These are phyloP conservation scores for Phialemonium atrogriseum DNA, from an alignment of 2,329 filamentous ascomycete genomes.

Conservation along the genomic window DNA sequence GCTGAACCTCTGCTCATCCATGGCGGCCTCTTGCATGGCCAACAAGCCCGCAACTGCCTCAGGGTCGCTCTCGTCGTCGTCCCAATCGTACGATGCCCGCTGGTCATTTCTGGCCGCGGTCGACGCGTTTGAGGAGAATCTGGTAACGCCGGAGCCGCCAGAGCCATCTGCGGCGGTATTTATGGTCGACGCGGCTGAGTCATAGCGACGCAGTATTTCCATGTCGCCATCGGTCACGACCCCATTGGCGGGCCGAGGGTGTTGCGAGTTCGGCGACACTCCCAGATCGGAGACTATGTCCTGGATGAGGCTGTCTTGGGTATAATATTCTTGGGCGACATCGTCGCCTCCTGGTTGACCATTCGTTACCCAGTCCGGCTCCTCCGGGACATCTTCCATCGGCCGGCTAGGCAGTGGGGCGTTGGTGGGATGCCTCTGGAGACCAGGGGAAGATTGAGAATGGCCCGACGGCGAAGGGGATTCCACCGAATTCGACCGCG, in stretches of 20 bases:
- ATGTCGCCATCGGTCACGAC: constrained; percentile 37
- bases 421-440: constrained; percentile 51
- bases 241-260: constrained; percentile 36
- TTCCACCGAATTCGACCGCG: constrained; percentile 40
- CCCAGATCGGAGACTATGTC: constrained; percentile 49
- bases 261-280: constrained; percentile 26
- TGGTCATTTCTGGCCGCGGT: constrained; percentile 28
- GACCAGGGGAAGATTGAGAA: constrained; percentile 33
- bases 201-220: constrained; percentile 38
- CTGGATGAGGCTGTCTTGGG: constrained; percentile 47
- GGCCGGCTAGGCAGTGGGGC: constrained; percentile 49
- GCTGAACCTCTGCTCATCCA: constrained; percentile 61
- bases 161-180: constrained; percentile 21
- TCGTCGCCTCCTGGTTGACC: constrained; percentile 17
- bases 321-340: constrained; percentile 25
- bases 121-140: constrained; percentile 32
- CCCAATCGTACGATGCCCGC: constrained; percentile 27
- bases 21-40: constrained; percentile 76
- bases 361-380: constrained; percentile 31
- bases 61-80: constrained; percentile 72
- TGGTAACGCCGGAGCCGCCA: constrained; percentile 26
- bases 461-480: constrained; percentile 38
- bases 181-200: constrained; percentile 40
- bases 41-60: constrained; percentile 79
- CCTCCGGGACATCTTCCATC: constrained; percentile 34